Base-by-base conservation (phyloP, 768 basidiomycete genomes). In the Tremella mesenterica region DNA sequence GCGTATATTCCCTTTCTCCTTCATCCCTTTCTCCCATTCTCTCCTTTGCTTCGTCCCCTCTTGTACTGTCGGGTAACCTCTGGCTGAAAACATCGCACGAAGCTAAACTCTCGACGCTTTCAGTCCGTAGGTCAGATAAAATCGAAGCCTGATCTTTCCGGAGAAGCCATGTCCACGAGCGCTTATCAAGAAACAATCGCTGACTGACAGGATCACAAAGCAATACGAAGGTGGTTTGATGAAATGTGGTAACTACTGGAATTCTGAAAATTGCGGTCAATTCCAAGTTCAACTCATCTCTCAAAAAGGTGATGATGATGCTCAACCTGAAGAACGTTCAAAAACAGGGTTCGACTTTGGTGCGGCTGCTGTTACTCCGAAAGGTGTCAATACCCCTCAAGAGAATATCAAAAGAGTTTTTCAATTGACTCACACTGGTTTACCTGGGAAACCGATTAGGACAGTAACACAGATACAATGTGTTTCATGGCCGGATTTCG, bases 401-500 rank as follows among this genome's bases (percentile, higher is more conserved):
- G 33, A 55, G 9, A 75, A 75, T 25, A 75, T 79, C 54, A 71
- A 73, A 18, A 68, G 78, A 13, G 65, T 70, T 14, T 88, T 96
- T 64, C 77, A 81, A 46, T 78, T 96, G 29, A 76, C 78, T 38
- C 81, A 90, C 61, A 74, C 74, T 1, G 77, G 76, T 26, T 81
- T 83, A 59, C 84, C 85, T 0, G 73, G 77, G 16, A 76, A 79
- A 12, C 77, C 80, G 2, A 77, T 83, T 1, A 78, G 88, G n/a
- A 79, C 74, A 53, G 78, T 97, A 14, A 79, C 84, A 0, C 93
- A 97, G 65, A 75, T 96, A 48, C 93, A 97, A 71, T 96, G 90
- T 67, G 79, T 92, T 33, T 85, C 85, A 33, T 97, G 93, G 93
- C 89, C 92, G 1, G 93, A 97, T 65, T 85, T 96, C 77, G 91